phyloP scores from a whole-genome alignment of 371 early-diverging fungal species.

The Scutellospora calospora region DNA sequence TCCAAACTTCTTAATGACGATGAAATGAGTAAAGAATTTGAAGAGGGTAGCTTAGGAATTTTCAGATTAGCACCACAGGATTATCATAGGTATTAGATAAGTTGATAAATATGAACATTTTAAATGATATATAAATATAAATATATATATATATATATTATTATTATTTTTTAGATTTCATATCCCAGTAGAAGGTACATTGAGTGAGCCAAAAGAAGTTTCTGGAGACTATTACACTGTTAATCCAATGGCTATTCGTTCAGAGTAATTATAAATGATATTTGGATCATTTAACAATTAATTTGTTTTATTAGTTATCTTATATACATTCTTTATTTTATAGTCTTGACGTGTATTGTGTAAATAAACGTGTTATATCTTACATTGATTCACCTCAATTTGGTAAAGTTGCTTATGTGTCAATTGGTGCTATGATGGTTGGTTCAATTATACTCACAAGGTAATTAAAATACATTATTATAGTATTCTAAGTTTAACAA shows the following conservation, averaged over 20 bases:
- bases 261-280: slow-evolving; percentile 52
- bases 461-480: not conserved
- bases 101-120: not conserved
- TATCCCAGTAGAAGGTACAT: slow-evolving; percentile 78
- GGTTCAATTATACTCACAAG: slow-evolving; percentile 81
- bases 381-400: slow-evolving; percentile 73
- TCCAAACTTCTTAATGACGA: slow-evolving; percentile 66
- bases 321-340: not conserved
- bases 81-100: slow-evolving; percentile 73
- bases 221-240: slow-evolving; percentile 85
- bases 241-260: slow-evolving; percentile 89
- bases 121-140: not conserved
- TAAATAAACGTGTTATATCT: slow-evolving; percentile 81
- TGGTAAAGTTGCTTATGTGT: slow-evolving; percentile 78
- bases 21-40: slow-evolving; percentile 51
- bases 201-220: slow-evolving; percentile 66
- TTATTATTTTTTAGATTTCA: slow-evolving; percentile 63
- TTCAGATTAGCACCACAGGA: slow-evolving; percentile 91
- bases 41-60: slow-evolving; percentile 76
- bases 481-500: not conserved
- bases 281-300: not conserved
- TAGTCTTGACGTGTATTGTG: slow-evolving; percentile 83
- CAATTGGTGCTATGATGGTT: slow-evolving; percentile 91
- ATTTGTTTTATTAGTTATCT: no score
- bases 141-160: not conserved